These are phyloP conservation scores for Trichoderma polysporum DNA, from an alignment of 2,329 filamentous ascomycete genomes.

Conservation along the genomic window DNA sequence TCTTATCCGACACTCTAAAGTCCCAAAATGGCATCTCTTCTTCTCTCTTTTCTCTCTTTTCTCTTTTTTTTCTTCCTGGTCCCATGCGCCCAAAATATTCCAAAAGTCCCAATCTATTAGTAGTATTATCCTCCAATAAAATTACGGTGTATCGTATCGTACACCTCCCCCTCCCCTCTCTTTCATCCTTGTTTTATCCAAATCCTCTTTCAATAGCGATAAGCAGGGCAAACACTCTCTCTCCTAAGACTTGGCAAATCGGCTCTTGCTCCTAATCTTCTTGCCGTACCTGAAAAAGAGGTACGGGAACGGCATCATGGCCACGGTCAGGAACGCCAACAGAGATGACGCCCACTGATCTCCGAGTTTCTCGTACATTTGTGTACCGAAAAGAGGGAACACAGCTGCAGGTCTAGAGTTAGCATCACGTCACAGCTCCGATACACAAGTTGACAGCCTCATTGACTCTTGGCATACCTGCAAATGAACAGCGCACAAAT, in stretches of 20 bases:
- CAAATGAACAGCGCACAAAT: slow-evolving; percentile 75
- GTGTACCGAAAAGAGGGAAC: slow-evolving; percentile 73
- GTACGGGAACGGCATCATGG: slow-evolving; percentile 64
- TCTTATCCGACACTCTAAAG: slow-evolving; percentile 3
- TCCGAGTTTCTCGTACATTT: slow-evolving; percentile 69
- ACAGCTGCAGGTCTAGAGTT: slow-evolving; percentile 47
- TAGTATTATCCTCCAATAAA: slow-evolving; percentile 9
- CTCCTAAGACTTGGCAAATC: slow-evolving; percentile 45
- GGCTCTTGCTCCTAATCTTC: slow-evolving; percentile 53
- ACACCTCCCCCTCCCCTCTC: neutral
- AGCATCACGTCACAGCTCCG: slow-evolving; percentile 19
- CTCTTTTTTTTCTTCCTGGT: neutral
- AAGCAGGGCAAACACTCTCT: neutral
- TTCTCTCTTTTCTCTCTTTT: slow-evolving; percentile 1
- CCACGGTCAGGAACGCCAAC: slow-evolving; percentile 60
- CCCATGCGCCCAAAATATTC: neutral
- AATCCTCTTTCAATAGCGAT: neutral
- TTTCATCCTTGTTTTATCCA: too few relatives aligned
- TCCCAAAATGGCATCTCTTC: neutral
- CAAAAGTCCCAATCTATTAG: neutral
- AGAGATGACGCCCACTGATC: slow-evolving; percentile 68
- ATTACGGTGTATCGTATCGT: neutral
- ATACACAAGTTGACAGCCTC: neutral
- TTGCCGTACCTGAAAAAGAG: slow-evolving; percentile 63
- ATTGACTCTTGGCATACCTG: slow-evolving; percentile 45